These are phyloP conservation scores for Cryptococcus sp. DNA, from an alignment of 1,284 basidiomycete species.

Conservation along the genomic window DNA sequence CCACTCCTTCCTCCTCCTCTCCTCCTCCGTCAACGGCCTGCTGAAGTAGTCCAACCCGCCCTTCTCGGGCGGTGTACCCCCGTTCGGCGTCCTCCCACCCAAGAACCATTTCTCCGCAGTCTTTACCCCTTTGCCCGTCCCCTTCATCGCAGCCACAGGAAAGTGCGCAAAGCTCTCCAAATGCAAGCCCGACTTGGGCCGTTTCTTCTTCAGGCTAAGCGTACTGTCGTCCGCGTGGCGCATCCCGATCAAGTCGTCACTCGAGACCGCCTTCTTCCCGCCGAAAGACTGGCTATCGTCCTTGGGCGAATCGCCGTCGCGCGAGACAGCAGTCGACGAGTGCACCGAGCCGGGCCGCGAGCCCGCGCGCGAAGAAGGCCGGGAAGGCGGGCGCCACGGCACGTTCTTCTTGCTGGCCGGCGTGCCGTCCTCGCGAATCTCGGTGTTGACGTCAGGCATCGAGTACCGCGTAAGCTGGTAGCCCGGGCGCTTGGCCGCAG, in stretches of 20 bases:
- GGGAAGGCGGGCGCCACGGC: conserved; percentile 30
- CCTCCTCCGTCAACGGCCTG: conserved; percentile 46
- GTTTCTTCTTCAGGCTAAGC: conserved; percentile 13
- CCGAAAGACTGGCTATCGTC: conserved; percentile 10
- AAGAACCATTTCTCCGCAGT: conserved; percentile 44
- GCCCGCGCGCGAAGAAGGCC: conserved; percentile 19
- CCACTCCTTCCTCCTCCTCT: conserved; percentile 53
- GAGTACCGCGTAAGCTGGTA: conserved; percentile 63
- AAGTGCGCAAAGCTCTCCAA: conserved; percentile 28
- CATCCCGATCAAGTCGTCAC: conserved; percentile 32
- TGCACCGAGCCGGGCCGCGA: conserved; percentile 24
- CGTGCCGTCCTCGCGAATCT: background rate
- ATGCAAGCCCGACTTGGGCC: conserved; percentile 23
- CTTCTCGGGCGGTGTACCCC: conserved; percentile 36
- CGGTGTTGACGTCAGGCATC: conserved; percentile 16
- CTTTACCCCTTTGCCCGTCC: conserved; percentile 29
- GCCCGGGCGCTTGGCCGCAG: conserved; percentile 64
- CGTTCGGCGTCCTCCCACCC: conserved; percentile 31
- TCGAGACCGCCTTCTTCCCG: conserved; percentile 26
- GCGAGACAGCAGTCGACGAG: conserved; percentile 31
- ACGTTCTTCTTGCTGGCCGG: conserved; percentile 7
- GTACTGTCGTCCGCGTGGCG: conserved; percentile 10
- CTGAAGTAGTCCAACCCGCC: conserved; percentile 45
- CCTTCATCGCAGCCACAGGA: conserved; percentile 29
- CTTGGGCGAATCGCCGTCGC: conserved; percentile 23